Conservation (phyloP, 2,329 filamentous ascomycete species). For the Colletotrichum sp. region DNA sequence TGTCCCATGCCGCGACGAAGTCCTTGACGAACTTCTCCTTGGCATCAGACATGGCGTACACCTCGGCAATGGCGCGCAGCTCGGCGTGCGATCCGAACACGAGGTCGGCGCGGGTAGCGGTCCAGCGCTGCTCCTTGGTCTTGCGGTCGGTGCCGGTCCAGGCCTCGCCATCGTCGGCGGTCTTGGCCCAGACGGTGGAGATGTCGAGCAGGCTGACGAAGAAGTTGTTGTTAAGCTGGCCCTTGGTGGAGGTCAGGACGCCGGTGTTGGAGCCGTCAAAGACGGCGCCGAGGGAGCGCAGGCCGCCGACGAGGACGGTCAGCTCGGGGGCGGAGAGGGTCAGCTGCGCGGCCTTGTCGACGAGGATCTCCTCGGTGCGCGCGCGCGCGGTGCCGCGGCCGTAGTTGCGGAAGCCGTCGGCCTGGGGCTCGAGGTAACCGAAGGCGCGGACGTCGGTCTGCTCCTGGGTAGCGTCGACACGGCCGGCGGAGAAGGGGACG, state of each 20-base stretch:
- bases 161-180: slow-evolving; percentile 51
- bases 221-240: slow-evolving; percentile 79
- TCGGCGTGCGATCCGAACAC: slow-evolving; percentile 77
- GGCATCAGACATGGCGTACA: slow-evolving; percentile 69
- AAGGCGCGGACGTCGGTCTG: slow-evolving; percentile 73
- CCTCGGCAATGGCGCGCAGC: slow-evolving; percentile 73
- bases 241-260: slow-evolving; percentile 71
- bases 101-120: slow-evolving; percentile 71
- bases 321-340: slow-evolving; percentile 74
- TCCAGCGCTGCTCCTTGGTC: slow-evolving; percentile 71
- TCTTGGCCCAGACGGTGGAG: slow-evolving; percentile 63
- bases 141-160: slow-evolving; percentile 72
- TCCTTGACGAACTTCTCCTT: slow-evolving; percentile 72
- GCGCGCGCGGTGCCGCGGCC: slow-evolving; percentile 66
- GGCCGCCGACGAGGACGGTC: slow-evolving; percentile 73
- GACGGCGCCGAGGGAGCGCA: slow-evolving; percentile 74
- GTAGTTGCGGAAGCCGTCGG: slow-evolving; percentile 83
- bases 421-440: slow-evolving; percentile 68
- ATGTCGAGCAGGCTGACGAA: slow-evolving; percentile 80
- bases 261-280: slow-evolving; percentile 72
- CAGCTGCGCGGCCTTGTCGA: slow-evolving; percentile 75
- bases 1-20: slow-evolving; percentile 75
- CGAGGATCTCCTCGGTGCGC: slow-evolving; percentile 70
- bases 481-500: slow-evolving; percentile 77
- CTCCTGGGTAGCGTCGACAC: slow-evolving; percentile 73